Evolutionary conservation across 306 rosid species (phyloP).

Genomic region (Cicer arietinum): DNA sequence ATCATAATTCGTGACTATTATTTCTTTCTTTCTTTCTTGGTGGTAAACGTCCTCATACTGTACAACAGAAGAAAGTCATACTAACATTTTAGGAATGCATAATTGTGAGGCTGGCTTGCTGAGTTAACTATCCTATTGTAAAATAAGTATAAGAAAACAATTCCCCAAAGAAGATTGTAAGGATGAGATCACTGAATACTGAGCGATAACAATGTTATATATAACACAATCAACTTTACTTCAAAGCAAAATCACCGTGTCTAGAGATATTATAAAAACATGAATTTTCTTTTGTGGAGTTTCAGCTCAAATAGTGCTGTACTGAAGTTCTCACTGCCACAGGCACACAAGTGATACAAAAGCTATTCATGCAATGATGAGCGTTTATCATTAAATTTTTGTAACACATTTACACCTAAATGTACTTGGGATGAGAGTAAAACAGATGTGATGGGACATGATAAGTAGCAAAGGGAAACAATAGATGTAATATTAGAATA

Average conservation of each 20-base stretch:
- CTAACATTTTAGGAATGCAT: no score
- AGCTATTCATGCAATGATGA: neutral
- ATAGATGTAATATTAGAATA: neutral
- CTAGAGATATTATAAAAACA: neutral
- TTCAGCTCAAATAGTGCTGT: neutral
- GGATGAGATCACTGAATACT: no score
- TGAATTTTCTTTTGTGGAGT: neutral
- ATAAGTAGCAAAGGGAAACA: neutral
- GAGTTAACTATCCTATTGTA: no score
- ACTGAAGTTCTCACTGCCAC: neutral
- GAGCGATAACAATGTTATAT: no score
- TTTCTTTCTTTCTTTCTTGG: neutral
- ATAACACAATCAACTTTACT: neutral
- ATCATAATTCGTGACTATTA: neutral
- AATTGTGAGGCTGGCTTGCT: no score
- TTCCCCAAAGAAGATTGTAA: no score
- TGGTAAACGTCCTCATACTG: neutral
- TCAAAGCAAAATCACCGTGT: neutral
- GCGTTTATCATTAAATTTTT: neutral
- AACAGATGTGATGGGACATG: neutral
- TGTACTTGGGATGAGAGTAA: neutral
- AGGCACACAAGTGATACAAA: neutral
- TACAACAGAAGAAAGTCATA: neutral
- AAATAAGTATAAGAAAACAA: no score
- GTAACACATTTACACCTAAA: neutral